Evolutionary conservation across 306 rosid genomes (phyloP), one percentile per base, ranked within the genome.

Genomic region (apple (Malus domestica)): DNA sequence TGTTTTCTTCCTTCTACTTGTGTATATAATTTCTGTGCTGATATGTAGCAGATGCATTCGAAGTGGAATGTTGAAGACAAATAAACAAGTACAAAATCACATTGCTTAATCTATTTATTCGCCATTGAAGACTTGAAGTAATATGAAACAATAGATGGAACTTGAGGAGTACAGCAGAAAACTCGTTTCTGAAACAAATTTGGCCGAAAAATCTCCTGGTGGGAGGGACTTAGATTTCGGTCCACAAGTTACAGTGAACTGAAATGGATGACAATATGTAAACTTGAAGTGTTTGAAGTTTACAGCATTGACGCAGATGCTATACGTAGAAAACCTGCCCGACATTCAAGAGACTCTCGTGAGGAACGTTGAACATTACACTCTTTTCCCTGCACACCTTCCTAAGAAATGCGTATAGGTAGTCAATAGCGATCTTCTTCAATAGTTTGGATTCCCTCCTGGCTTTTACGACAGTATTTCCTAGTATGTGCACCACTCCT

Each of bases 401-500:
- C 91, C 93, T 87, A 74, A 95, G 99, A 76, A 95, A 89, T 30
- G 97, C 97, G 82, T 90, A 95, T 58, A 92, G 38, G 76, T 89
- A 95, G 85, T 95, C 97, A 18, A 95, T 88, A 40, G 97, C 93
- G 85, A 95, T 82, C 89, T 85, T 92, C 90, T 95, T 95, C 86
- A 76, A 88, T 58, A 95, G 82, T 77, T 78, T 87, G 16, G 99
- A 95, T 42, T 89, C 96, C 76, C 96, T 88, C 57, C 93, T 81
- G 58, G 99, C 97, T 76, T 83, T 89, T 45, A 95, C 87, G 74
- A 92, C 83, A 5, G 99, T 89, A 81, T 92, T 92, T 70, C 98
- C 99, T 78, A 95, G 77, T 66, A 95, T 92, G 88, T 95, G 99
- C 82, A 92, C 99, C 83, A 95, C 96, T 72, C 99, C 97, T 0